phyloP scores from a whole-genome alignment of 2,329 filamentous ascomycete genomes.

The Hortaea sp. region DNA sequence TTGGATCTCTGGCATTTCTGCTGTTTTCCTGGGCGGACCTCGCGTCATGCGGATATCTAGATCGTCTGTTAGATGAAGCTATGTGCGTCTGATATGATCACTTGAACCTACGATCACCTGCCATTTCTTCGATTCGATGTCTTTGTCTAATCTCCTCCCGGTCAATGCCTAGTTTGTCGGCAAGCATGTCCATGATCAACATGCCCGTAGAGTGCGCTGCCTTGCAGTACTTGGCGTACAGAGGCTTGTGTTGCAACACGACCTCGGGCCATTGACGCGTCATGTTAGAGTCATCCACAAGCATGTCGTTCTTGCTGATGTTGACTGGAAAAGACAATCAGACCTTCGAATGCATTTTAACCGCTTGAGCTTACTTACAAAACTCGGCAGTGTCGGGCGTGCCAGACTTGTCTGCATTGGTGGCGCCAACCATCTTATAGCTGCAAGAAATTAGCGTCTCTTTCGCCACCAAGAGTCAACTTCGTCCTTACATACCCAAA shows the following conservation, averaged over 20 bases:
- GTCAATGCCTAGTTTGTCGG: constrained; percentile 34
- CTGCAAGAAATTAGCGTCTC: constrained; percentile 6
- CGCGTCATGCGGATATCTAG: constrained; percentile 42
- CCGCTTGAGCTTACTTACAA: background rate
- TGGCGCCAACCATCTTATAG: constrained; percentile 33
- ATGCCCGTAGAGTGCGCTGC: constrained; percentile 37
- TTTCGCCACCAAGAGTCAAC: no score
- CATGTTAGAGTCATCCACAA: constrained; percentile 28
- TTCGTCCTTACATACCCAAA: no score
- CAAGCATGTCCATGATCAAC: constrained; percentile 37
- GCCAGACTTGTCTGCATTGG: constrained; percentile 37
- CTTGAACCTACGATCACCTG: constrained; percentile 31
- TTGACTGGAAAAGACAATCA: constrained; percentile 27
- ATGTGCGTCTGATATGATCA: no score
- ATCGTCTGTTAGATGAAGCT: constrained; percentile 28
- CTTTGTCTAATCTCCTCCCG: constrained; percentile 33
- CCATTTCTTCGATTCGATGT: constrained; percentile 33
- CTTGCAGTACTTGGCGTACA: constrained; percentile 36
- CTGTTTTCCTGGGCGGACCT: constrained; percentile 35
- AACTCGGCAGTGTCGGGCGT: constrained; percentile 47
- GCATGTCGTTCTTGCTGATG: constrained; percentile 44
- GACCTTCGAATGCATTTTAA: no score
- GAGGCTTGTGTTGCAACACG: constrained; percentile 16
- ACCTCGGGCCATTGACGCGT: constrained; percentile 16
- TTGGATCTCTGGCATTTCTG: constrained; percentile 26